phyloP scores from a whole-genome alignment of 371 early-diverging fungal species.

The Saksenaea oblongispora region DNA sequence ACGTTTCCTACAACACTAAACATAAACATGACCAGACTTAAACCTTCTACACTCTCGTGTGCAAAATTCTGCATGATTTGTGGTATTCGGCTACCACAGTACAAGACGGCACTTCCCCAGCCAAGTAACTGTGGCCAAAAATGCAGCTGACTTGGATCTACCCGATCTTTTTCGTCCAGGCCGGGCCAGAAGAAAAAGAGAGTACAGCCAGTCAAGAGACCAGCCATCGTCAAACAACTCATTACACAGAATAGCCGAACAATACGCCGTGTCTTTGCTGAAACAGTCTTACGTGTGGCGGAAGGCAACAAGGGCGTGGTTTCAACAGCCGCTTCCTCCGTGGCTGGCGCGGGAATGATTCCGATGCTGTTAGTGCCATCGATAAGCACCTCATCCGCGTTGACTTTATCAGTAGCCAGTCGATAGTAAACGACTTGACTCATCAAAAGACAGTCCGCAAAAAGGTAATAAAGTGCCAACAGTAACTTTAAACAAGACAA shows the following conservation, averaged over 20 bases:
- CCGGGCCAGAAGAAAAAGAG: conserved; percentile 27
- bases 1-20: conserved; percentile 84
- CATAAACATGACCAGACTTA: conserved; percentile 78
- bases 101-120: conserved; percentile 60
- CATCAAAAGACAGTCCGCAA: conserved; percentile 53
- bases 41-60: conserved; percentile 73
- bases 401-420: background rate
- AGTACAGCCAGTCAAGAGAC: conserved; percentile 19
- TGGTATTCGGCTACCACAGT: conserved; percentile 70
- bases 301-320: background rate
- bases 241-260: conserved; percentile 24
- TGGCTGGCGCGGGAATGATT: background rate
- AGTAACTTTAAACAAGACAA: conserved; percentile 27
- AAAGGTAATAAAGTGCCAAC: conserved; percentile 50
- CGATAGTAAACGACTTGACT: conserved; percentile 61
- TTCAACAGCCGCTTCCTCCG: background rate
- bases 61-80: conserved; percentile 80
- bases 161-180: conserved; percentile 11
- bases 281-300: background rate
- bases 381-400: background rate
- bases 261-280: conserved; percentile 18
- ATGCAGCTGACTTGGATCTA: conserved; percentile 38
- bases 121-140: conserved; percentile 47
- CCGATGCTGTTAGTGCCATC: background rate
- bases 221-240: conserved; percentile 21